Percentiles rank a stretch among this genome's conserved stretches.
Evolutionary conservation across 805 yeast genomes (phyloP).

Genomic region (Komagataella kurtzmanii): DNA sequence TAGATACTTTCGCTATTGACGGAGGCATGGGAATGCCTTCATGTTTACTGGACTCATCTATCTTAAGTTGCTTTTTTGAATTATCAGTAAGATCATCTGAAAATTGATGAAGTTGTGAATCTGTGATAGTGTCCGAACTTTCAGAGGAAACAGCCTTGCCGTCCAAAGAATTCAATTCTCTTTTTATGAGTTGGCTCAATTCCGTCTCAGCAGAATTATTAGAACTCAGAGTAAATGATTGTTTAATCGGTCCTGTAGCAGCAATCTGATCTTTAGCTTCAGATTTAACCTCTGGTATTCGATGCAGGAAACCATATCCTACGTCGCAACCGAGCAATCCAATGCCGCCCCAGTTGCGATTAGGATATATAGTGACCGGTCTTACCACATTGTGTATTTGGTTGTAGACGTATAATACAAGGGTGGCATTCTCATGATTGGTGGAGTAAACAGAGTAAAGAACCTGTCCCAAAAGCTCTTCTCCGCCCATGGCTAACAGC

Average conservation of each 20-base stretch:
- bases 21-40: neutral
- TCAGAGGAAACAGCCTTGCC: neutral
- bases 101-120: neutral
- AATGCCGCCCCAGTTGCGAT: conserved; percentile 67
- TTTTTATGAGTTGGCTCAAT: neutral
- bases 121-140: neutral
- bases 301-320: conserved; percentile 82
- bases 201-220: neutral
- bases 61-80: neutral
- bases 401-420: conserved; percentile 68
- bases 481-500: conserved; percentile 76
- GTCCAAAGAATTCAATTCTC: neutral
- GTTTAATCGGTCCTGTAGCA: conserved; percentile 9
- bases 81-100: neutral
- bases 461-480: conserved; percentile 57
- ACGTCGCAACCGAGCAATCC: conserved; percentile 90
- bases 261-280: conserved; percentile 23
- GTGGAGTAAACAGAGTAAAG: conserved; percentile 37
- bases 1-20: neutral
- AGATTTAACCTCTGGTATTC: conserved; percentile 59
- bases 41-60: neutral
- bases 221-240: conserved; percentile 2
- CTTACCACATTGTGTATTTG: conserved; percentile 77
- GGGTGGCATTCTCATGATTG: conserved; percentile 12
- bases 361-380: conserved; percentile 70